These are phyloP conservation scores for Macrocybe sp. DNA, from an alignment of 1,284 basidiomycete genomes.

Conservation along the genomic window DNA sequence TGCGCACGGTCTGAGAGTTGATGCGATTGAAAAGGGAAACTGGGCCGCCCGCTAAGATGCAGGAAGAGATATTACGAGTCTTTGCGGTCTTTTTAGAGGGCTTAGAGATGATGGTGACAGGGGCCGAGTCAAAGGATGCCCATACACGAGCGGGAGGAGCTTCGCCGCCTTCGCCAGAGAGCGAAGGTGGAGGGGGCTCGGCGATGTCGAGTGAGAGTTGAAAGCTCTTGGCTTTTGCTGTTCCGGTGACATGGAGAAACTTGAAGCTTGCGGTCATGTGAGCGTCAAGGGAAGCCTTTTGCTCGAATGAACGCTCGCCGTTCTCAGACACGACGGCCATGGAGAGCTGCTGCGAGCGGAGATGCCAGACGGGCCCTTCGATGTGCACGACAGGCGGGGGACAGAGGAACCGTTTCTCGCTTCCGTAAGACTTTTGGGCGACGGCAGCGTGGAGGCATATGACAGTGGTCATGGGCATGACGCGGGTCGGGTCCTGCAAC, in stretches of 20 bases:
- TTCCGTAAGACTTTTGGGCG: slow-evolving; percentile 89
- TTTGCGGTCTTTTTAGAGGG: slow-evolving; percentile 97
- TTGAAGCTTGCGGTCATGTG: slow-evolving; percentile 86
- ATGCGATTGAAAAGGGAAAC: slow-evolving; percentile 95
- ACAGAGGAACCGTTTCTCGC: slow-evolving; percentile 87
- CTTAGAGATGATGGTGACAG: slow-evolving; percentile 94
- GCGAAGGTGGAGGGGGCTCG: slow-evolving; percentile 53
- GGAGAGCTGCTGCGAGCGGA: slow-evolving; percentile 74
- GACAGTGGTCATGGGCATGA: slow-evolving; percentile 84
- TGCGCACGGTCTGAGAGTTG: slow-evolving; percentile 94
- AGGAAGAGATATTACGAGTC: slow-evolving; percentile 89
- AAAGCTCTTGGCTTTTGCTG: slow-evolving; percentile 87
- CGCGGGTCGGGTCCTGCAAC: slow-evolving; percentile 62
- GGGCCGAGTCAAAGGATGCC: slow-evolving; percentile 89
- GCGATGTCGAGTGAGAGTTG: slow-evolving; percentile 80
- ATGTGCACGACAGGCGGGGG: slow-evolving; percentile 87
- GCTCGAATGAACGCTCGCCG: slow-evolving; percentile 78
- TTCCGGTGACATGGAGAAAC: slow-evolving; percentile 84
- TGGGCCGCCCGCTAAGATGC: slow-evolving; percentile 86
- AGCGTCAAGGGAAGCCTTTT: slow-evolving; percentile 74
- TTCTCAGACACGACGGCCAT: slow-evolving; percentile 84
- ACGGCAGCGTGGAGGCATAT: slow-evolving; percentile 86
- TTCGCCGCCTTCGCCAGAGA: slow-evolving; percentile 47
- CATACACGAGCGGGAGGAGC: slow-evolving; percentile 63
- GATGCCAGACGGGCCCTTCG: slow-evolving; percentile 77